A percentile compares a stretch with the other conserved stretches of the same genome.
Evolutionary conservation across 768 basidiomycete species (phyloP).

Genomic region (Lactifluus pinguis): DNA sequence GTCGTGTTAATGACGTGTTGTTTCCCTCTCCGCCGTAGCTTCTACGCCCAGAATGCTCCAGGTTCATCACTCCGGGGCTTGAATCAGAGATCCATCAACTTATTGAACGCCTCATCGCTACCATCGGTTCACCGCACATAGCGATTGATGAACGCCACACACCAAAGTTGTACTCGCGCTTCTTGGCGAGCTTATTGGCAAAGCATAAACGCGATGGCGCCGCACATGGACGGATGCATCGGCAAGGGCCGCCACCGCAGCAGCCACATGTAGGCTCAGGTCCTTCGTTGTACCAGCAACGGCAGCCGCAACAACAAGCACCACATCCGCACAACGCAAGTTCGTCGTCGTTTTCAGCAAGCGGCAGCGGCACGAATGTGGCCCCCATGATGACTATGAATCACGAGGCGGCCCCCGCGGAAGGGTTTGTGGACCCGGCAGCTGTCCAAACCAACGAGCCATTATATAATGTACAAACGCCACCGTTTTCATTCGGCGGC

Average conservation of each 20-base stretch:
- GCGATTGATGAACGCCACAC: slow-evolving; percentile 77
- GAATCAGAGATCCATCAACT: slow-evolving; percentile 52
- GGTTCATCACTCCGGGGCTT: slow-evolving; percentile 48
- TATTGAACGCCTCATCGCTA: slow-evolving; percentile 58
- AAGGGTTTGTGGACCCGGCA: not conserved
- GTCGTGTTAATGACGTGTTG: not conserved
- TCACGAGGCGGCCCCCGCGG: not conserved
- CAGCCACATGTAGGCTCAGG: not conserved
- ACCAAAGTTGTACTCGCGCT: slow-evolving; percentile 71
- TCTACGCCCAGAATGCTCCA: slow-evolving; percentile 66
- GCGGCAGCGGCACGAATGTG: not conserved
- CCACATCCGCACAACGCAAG: not conserved
- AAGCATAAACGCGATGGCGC: slow-evolving; percentile 29
- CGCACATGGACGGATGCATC: slow-evolving; percentile 5
- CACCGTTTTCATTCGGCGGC: slow-evolving; percentile 13
- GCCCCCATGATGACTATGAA: not conserved
- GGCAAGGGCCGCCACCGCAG: slow-evolving; percentile 15
- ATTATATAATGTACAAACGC: not conserved
- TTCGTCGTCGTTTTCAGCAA: not conserved
- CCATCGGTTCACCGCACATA: slow-evolving; percentile 60
- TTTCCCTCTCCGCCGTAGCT: slow-evolving; percentile 35
- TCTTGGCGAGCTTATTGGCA: slow-evolving; percentile 62
- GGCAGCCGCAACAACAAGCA: not conserved
- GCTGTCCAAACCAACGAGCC: not conserved
- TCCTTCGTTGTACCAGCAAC: slow-evolving; percentile 1